Base-by-base conservation (phyloP, 768 basidiomycete genomes). In the Naganishia vaughanmartiniae region DNA sequence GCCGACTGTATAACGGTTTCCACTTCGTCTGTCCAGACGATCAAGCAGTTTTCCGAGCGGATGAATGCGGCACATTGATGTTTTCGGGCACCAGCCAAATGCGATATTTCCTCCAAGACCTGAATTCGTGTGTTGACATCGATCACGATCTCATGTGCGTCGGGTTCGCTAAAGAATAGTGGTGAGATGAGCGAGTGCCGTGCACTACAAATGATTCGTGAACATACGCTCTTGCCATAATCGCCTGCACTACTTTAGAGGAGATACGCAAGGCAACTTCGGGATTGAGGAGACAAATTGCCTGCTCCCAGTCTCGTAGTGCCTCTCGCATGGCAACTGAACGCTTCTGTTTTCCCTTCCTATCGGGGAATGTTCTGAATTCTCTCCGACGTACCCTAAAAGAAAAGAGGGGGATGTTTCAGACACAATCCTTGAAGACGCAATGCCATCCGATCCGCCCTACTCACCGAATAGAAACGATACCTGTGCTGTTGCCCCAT, bases 1-100 rank as follows among this genome's bases (percentile, higher is more conserved):
- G 82, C 83, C 57, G 81, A 83, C 39, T 81, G 83, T 65, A 93
- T 87, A 78, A 93, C 90, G 73, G 84, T 85, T 77, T 92, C 90
- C 55, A 92, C 84, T 0, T 87, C 85, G 77, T 92, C 89, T 26
- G 89, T 87, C 91, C 91, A 93, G 73, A 93, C 87, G 71, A 93
- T 86, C 68, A 93, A 85, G n/a, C 90, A 89, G 46, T 89, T 86
- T 78, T 93, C 92, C 78, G 91, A 89, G 54, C 91, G 87, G 76
- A 92, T 87, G 78, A 93, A 93, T 0, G 92, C 91, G 24, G 88
- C 92, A 63, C 89, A 92, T 76, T 93, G 92, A 78, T 93, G 92
- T 83, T 93, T 93, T 78, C 93, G 90, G 11, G 91, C 82, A 65
- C 87, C 85, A 7, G 90, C 89, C 45, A 93, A 87, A 76, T 86